Base-by-base conservation (phyloP, 2,329 filamentous ascomycete species). In the Hypoxylon sp. region DNA sequence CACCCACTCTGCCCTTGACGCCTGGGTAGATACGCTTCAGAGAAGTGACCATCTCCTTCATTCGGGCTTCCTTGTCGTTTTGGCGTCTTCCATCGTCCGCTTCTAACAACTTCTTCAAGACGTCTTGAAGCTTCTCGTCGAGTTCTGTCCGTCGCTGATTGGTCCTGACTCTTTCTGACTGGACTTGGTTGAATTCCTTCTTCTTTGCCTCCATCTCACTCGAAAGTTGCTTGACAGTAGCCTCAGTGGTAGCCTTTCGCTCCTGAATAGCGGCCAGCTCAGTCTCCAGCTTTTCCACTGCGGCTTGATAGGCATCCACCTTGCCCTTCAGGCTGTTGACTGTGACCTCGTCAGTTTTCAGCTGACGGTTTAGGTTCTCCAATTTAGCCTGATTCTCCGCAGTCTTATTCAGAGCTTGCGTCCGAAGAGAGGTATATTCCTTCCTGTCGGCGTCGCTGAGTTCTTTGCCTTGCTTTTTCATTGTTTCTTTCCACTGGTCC, bases 1-100 rank as follows among this genome's bases (percentile, higher is more conserved):
- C 93, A 69, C 93, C 93, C 49, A 98, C 89, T 49, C 95, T 90
- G 19, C 96, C 96, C 72, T 93, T 93, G 48, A 99, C 95, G 50
- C 95, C 95, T 1, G 94, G 93, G 74, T 94, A 97, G 69, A 97
- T 92, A 57, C 94, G 91, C 79, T 97, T 97, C 75, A 99, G 85
- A 32, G 93, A 90, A 10, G 90, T 89, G 34, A 98, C 90, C 76
- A 93, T 92, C 76, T 97, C 94, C 74, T 93, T 93, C 75, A 91
- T 89, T 65, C 90, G 86, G 25, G 87, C 82, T 76, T 98, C 95
- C 76, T 90, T 93, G 74, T 94, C 91, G 72, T 89, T 96, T 79
- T 98, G 93, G 67, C 94, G 90, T 71, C 91, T 90, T 58, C 93
- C 93, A 76, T 94, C 92, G 69, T 97, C 91, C 2, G 93, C 94